Evolutionary conservation across 306 rosid species (phyloP).

Genomic region (Morella rubra): DNA sequence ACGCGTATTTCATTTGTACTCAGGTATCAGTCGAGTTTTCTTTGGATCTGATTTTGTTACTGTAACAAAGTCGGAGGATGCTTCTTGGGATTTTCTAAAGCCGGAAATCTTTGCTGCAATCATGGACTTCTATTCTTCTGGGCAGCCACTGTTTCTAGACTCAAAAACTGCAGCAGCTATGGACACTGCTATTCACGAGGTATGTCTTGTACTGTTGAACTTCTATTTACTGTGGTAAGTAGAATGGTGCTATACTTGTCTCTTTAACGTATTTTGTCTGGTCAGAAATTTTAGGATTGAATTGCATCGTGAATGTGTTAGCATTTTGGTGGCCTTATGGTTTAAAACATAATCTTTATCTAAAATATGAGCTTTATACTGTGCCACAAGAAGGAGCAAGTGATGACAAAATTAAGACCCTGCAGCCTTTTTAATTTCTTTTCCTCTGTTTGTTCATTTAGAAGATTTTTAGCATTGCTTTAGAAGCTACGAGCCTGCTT

Average conservation of each 20-base stretch:
- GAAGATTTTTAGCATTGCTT: background rate
- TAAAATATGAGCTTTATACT: background rate
- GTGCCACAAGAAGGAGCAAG: background rate
- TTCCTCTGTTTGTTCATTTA: background rate
- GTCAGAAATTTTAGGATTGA: background rate
- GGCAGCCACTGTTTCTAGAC: slow-evolving; percentile 81
- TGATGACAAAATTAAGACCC: background rate
- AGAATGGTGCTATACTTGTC: background rate
- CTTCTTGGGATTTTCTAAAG: slow-evolving; percentile 80
- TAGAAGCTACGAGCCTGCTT: background rate
- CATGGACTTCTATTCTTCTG: slow-evolving; percentile 94
- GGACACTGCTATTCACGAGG: slow-evolving; percentile 92
- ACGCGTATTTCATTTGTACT: background rate
- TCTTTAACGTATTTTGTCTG: background rate
- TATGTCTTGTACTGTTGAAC: slow-evolving; percentile 22
- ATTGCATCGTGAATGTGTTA: background rate
- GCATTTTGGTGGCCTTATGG: background rate
- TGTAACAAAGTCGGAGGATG: slow-evolving; percentile 79
- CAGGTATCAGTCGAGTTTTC: slow-evolving; percentile 77
- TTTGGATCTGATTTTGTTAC: slow-evolving; percentile 95
- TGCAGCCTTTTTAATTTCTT: background rate
- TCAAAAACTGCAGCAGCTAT: slow-evolving; percentile 68
- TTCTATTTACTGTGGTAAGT: background rate
- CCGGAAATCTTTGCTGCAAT: slow-evolving; percentile 91
- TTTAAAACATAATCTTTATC: background rate